A percentile compares a stretch with the other conserved stretches of the same genome.
Evolutionary conservation across 495 filamentous ascomycete species (phyloP).

Genomic region (Chlorociboria aeruginascens): DNA sequence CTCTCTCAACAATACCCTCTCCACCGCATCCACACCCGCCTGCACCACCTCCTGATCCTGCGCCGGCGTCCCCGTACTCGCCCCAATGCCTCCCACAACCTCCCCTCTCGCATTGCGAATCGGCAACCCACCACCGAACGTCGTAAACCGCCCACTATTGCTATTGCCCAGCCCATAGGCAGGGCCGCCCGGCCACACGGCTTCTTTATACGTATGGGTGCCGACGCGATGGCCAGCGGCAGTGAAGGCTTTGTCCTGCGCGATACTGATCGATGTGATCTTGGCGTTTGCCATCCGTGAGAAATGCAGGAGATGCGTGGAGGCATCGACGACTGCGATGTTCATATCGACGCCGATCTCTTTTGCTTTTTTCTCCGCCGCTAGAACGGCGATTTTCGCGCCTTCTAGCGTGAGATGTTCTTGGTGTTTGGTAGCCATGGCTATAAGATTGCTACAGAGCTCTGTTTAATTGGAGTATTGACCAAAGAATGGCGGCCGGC

Average conservation of each 20-base stretch:
- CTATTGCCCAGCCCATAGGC: conserved; percentile 16
- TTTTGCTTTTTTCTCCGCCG: conserved; percentile 19
- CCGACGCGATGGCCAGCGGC: conserved; percentile 18
- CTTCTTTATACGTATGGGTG: conserved; percentile 20
- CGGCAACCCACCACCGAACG: conserved; percentile 18
- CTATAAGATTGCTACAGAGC: too few species aligned
- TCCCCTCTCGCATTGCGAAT: conserved; percentile 17
- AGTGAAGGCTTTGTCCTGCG: conserved; percentile 20
- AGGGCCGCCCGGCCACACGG: conserved; percentile 18
- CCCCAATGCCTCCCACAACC: conserved; percentile 18
- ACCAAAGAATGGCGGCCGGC: too few species aligned
- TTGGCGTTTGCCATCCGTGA: conserved; percentile 14
- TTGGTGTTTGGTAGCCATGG: too few species aligned
- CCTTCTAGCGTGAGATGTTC: conserved; percentile 12
- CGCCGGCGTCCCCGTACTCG: conserved; percentile 15
- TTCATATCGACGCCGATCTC: conserved; percentile 21
- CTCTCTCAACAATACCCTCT: conserved; percentile 14
- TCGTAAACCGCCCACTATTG: conserved; percentile 20
- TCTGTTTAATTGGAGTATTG: too few species aligned
- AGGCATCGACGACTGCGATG: conserved; percentile 17
- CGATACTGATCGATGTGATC: conserved; percentile 17
- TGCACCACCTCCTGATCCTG: conserved; percentile 19
- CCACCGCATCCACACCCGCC: conserved; percentile 16
- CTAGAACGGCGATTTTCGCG: conserved; percentile 16
- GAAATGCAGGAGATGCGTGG: conserved; percentile 15